Base-by-base conservation (phyloP, 768 basidiomycete species). In the Tylopilus intermedius region DNA sequence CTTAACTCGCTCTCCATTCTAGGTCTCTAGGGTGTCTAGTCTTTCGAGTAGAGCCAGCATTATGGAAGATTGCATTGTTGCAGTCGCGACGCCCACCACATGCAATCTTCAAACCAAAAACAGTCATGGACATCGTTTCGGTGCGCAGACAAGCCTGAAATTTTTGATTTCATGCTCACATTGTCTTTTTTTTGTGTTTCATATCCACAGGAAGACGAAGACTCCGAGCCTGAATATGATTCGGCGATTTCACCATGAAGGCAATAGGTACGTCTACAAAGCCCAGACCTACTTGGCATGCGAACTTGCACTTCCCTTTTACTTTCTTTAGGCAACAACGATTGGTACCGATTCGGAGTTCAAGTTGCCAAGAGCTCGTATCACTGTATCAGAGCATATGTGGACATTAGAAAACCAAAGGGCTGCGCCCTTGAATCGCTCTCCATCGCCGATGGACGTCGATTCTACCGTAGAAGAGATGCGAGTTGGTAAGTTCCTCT, bases 11-110 rank as follows among this genome's bases (percentile, higher is more conserved):
- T 72, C 78, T 5, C 65, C 69, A 6, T 75, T 75, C 24, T 62
- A 53, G 7, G 64, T 71, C 4, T 73, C 78, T 0, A 72, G 67
- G 8, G 51, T 73, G 10, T 76, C 80, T 1, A 76, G 76, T 51
- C 67, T 77, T 6, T 79, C 79, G 0, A 56, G 78, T 14, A 70
- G 66, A 26, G 50, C 54, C 33, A 73, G 72, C 14, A 51, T 73
- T 30, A 56, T 62, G 10, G 74, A 72, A 8, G 72, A 72, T 8
- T 61, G 65, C 30, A 37, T 57, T 9, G 18, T 49, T 18, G 18
- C 18, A 18, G 57, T 18, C 18, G 18, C 18, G 18, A 18, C 18
- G 18, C 18, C 18, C 18, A 18, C 18, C 18, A 18, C 24, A 24
- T 24, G 24, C 24, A 24, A 24, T 24, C 1, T 5, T 2, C 5